Base-by-base conservation (phyloP, 1,284 basidiomycete genomes). In the Mycosarcoma maydis region DNA sequence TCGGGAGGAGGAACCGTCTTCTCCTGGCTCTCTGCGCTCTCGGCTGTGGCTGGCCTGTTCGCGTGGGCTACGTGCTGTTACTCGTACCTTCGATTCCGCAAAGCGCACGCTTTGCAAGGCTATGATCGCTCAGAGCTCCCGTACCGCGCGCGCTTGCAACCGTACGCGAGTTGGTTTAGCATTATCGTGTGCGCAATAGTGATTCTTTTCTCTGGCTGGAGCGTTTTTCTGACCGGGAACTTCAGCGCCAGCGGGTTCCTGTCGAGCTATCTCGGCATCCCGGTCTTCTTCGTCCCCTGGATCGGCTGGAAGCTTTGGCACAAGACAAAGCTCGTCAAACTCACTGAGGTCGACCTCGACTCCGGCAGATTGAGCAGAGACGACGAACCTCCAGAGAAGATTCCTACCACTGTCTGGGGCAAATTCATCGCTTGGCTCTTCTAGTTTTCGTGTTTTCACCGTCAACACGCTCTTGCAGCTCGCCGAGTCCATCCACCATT, bases 51-150 rank as follows among this genome's bases (percentile, higher is more conserved):
- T 8, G 89, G 89, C 38, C 80, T 90, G 43, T 85, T 91, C 83
- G 91, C 90, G 10, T 95, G 92, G 92, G 89, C 89, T 73, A 91
- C 86, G 42, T 90, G 92, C 82, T 88, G 89, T 76, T 59, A 90
- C 40, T 88, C 90, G 6, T 92, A 90, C 83, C 78, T 91, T 48
- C 87, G 86, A 81, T 93, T 92, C 86, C 87, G 87, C 58, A 85
- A 86, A 64, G 89, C 88, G 16, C 82, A 87, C 77, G 84, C 84
- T 72, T 80, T 75, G n/a, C 89, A 90, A 73, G 87, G 87, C 16
- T 82, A 87, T 67, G 84, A 86, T 73, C 85, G 88, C 66, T 83
- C 80, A 38, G 43, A 26, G 2, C 49, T 80, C 10, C 85, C 80
- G 34, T 91, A 84, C 87, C 85, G 61, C 80, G 76, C 83, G 0